A percentile compares a stretch with the other conserved stretches of the same genome.
These are phyloP conservation scores for Actinomortierella ambigua DNA, from an alignment of 371 early-diverging fungal species.

Conservation along the genomic window DNA sequence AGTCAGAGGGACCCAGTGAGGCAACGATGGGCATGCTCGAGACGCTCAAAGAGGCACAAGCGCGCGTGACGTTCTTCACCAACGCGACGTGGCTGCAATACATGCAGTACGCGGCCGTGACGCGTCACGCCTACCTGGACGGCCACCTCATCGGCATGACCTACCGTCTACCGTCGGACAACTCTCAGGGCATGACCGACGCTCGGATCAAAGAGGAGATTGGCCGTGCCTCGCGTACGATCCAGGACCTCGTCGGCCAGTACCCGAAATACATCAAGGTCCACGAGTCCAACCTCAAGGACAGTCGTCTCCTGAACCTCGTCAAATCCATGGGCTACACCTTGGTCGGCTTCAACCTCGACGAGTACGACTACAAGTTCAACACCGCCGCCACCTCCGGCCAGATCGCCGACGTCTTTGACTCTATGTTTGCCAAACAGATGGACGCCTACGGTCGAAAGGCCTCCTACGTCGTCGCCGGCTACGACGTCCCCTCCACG, in stretches of 20 bases:
- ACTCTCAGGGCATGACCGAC: conserved; percentile 48
- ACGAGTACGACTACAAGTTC: conserved; percentile 59
- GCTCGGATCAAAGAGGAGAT: conserved; percentile 53
- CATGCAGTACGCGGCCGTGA: conserved; percentile 57
- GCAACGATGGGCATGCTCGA: conserved; percentile 55
- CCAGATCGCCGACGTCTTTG: conserved; percentile 50
- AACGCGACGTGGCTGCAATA: conserved; percentile 59
- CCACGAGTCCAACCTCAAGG: conserved; percentile 55
- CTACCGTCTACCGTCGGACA: conserved; percentile 53
- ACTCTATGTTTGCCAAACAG: conserved; percentile 52
- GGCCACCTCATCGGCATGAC: conserved; percentile 67
- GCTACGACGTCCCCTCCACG: conserved; percentile 63
- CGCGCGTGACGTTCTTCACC: conserved; percentile 59
- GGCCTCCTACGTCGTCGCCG: conserved; percentile 57
- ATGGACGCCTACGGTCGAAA: conserved; percentile 59
- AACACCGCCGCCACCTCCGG: conserved; percentile 45
- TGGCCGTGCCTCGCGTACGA: conserved; percentile 25
- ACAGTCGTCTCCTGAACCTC: conserved; percentile 49
- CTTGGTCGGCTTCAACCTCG: conserved; percentile 58
- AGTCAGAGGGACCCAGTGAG: conserved; percentile 59
- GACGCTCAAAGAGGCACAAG: conserved; percentile 55
- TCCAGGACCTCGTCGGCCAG: conserved; percentile 22
- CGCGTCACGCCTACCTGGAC: conserved; percentile 55
- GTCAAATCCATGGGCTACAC: conserved; percentile 55
- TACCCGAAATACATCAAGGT: conserved; percentile 57